Conservation (phyloP, 148 eudicot genomes). For the Amaranthus palmeri region DNA sequence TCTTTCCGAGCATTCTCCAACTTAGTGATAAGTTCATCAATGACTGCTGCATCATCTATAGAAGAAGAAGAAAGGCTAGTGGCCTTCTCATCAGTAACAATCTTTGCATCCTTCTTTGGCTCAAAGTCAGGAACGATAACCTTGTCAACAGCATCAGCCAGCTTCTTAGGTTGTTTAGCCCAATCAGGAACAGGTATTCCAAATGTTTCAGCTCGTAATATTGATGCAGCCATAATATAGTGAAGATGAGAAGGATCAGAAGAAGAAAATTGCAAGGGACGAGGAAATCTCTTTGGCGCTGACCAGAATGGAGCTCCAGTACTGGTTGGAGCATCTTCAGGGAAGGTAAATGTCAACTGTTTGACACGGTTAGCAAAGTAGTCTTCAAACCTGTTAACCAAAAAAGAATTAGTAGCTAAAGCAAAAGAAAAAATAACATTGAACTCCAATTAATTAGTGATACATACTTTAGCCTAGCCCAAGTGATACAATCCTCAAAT, state of each 20-base stretch:
- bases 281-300: conserved; percentile 89
- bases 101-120: conserved; percentile 68
- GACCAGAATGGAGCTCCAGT: conserved; percentile 96
- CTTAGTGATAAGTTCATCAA: conserved; percentile 54
- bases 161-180: conserved; percentile 57
- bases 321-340: conserved; percentile 88
- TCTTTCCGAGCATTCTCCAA: conserved; percentile 41
- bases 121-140: conserved; percentile 72
- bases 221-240: conserved; percentile 58
- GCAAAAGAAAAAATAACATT: background rate
- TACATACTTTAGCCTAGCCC: conserved; percentile 79
- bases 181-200: conserved; percentile 84
- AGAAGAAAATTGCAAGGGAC: conserved; percentile 58
- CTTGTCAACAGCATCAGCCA: conserved; percentile 68
- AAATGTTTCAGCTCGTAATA: conserved; percentile 81
- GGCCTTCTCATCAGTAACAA: conserved; percentile 80
- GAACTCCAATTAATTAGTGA: conserved; percentile 7
- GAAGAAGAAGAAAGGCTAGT: conserved; percentile 69
- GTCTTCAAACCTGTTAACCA: conserved; percentile 70
- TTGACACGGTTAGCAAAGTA: conserved; percentile 77
- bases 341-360: conserved; percentile 80
- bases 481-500: conserved; percentile 73
- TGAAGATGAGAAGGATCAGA: conserved; percentile 73
- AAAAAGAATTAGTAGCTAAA: conserved; percentile 6
- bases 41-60: conserved; percentile 69